These are phyloP conservation scores for Lyophyllum semitale DNA, from an alignment of 768 basidiomycete species.

Conservation along the genomic window DNA sequence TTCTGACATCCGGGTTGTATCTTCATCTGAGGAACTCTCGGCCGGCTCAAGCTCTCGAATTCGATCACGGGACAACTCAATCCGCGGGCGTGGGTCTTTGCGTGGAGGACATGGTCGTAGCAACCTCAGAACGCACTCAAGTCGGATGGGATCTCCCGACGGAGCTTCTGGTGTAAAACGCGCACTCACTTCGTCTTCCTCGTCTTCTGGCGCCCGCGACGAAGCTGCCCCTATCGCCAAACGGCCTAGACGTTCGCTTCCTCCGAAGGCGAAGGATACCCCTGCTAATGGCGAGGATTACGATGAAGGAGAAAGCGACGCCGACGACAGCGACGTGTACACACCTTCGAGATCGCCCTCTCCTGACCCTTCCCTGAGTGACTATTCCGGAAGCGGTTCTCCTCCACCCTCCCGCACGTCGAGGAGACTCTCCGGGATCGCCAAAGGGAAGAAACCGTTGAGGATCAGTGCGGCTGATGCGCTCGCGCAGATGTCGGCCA, in stretches of 20 bases:
- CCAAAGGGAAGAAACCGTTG: constrained; percentile 6
- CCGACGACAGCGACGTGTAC: constrained; percentile 19
- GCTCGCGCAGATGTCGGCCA: constrained; percentile 17
- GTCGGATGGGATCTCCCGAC: neutral
- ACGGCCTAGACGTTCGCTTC: constrained; percentile 6
- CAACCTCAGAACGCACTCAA: neutral
- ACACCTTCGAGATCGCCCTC: constrained; percentile 23
- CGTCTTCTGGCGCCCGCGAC: constrained; percentile 2
- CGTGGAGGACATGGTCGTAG: neutral
- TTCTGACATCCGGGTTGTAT: neutral
- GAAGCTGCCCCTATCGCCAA: constrained; percentile 6
- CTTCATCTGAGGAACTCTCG: constrained; percentile 1
- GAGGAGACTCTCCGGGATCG: neutral
- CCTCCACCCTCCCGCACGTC: neutral
- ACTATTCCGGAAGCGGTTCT: constrained; percentile 17
- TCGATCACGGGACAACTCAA: constrained; percentile 6
- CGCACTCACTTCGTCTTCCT: constrained; percentile 16
- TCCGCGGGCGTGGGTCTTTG: neutral
- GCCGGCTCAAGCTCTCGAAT: neutral
- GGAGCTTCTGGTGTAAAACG: constrained; percentile 3
- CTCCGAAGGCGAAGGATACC: neutral
- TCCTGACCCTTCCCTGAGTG: constrained; percentile 14
- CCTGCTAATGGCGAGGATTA: neutral
- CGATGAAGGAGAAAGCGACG: constrained; percentile 16
- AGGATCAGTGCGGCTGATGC: constrained; percentile 23